Base-by-base conservation (phyloP, 1,139 yeast species). In the Scheffersomyces illinoinensis region DNA sequence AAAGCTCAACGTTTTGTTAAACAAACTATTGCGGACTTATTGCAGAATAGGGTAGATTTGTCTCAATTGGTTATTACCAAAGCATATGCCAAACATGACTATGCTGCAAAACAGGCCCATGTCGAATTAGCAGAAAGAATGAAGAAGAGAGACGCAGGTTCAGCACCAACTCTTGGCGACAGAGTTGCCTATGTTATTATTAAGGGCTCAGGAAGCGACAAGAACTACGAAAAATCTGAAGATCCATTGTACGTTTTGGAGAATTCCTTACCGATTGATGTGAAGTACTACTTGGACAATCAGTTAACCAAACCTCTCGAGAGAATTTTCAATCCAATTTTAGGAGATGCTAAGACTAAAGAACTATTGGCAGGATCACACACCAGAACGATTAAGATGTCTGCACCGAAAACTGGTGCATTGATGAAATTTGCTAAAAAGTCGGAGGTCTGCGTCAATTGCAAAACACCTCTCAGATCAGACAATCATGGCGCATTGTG, bases 161-260 rank as follows among this genome's bases (percentile, higher is more conserved):
- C 96, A 5, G 99, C 99, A 0, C 99, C 99, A 3, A 88, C 93
- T 5, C 83, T 95, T 57, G 99, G 99, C 58, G 99, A 96, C 72
- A 91, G 99, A 77, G 99, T 96, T 51, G 98, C 98, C 2, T 96
- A 95, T 72, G 99, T 96, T 49, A 93, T 96, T 61, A 89, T 91
- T 66, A 85, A 86, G 68, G 91, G 91, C 55, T 89, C 96, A 0
- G 84, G 87, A 14, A 90, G 95, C 63, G 93, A 90, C 59, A 93
- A 93, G 71, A 90, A 93, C 65, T 96, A 93, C 73, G 97, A 93
- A 66, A 93, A 96, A 75, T 93, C 98, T 0, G 99, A 96, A 73
- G 99, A 96, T 71, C 99, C 99, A 0, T 78, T 95, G 51, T 96
- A 86, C 66, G 99, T 93, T 1, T 80, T 96, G 71, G 98, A 95